Conservation (phyloP, 2,329 filamentous ascomycete species). For the Parascedosporium putredinis region DNA sequence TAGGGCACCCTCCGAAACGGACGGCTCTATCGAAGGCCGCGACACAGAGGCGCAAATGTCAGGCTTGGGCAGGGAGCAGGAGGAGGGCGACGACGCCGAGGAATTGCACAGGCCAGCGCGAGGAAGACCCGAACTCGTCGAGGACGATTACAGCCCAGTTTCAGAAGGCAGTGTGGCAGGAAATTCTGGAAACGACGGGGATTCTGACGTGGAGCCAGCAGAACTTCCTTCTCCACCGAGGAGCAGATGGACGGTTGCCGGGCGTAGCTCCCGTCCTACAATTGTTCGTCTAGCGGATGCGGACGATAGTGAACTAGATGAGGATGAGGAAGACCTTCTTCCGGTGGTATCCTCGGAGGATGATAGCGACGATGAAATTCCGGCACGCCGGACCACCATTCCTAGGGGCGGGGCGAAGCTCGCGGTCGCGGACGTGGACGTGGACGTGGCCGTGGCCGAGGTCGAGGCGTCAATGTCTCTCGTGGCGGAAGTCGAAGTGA, state of each 20-base stretch:
- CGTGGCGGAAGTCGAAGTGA: too few relatives aligned
- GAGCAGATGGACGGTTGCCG: not conserved
- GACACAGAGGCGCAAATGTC: too few relatives aligned
- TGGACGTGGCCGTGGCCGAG: not conserved
- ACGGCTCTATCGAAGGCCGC: too few relatives aligned
- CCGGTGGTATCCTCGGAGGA: not conserved
- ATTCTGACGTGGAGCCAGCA: not conserved
- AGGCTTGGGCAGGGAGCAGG: too few relatives aligned
- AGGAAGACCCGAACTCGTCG: constrained; percentile 1
- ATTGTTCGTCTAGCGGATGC: not conserved
- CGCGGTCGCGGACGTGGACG: too few relatives aligned
- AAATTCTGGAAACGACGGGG: not conserved
- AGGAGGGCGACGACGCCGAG: not conserved
- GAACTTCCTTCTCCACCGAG: not conserved
- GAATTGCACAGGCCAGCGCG: not conserved
- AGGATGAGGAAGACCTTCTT: not conserved
- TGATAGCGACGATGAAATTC: constrained; percentile 4
- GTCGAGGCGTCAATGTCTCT: too few relatives aligned
- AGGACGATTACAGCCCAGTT: not conserved
- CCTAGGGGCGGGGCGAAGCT: not conserved
- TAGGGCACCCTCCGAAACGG: too few relatives aligned
- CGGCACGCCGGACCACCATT: not conserved
- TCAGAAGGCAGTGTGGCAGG: not conserved
- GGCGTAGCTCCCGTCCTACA: not conserved
- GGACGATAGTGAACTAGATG: not conserved